phyloP scores from a whole-genome alignment of 2,329 filamentous ascomycete species.

The Penicillium sp. region DNA sequence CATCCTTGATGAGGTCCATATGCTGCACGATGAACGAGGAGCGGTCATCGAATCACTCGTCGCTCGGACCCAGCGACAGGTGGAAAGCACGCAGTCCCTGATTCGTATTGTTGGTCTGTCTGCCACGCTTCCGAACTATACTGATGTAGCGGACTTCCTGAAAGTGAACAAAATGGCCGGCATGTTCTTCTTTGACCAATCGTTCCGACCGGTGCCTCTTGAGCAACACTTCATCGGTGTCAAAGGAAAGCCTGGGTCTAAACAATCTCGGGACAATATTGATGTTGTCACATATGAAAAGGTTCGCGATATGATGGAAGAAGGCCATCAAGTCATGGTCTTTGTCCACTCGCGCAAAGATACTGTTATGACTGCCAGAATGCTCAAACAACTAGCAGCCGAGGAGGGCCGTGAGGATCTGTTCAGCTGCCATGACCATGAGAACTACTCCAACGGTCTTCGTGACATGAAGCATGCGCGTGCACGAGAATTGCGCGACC shows the following conservation, averaged over 20 bases:
- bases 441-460: conserved; percentile 72
- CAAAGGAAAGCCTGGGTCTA: conserved; percentile 77
- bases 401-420: conserved; percentile 76
- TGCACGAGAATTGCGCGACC: conserved; percentile 80
- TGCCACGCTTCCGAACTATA: conserved; percentile 91
- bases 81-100: conserved; percentile 94
- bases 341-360: conserved; percentile 97
- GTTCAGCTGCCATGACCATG: conserved; percentile 75
- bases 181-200: conserved; percentile 93
- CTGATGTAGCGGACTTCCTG: conserved; percentile 94
- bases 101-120: conserved; percentile 95
- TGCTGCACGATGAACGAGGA: conserved; percentile 97
- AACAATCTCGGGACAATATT: conserved; percentile 80
- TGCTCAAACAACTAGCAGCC: conserved; percentile 77
- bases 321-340: conserved; percentile 97
- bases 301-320: conserved; percentile 84
- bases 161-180: conserved; percentile 92
- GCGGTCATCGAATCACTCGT: conserved; percentile 95
- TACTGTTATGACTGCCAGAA: conserved; percentile 81
- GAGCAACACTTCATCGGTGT: conserved; percentile 98
- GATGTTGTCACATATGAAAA: conserved; percentile 89
- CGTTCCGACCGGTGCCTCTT: conserved; percentile 90
- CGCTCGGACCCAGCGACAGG: conserved; percentile 88
- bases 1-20: conserved; percentile 98
- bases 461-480: conserved; percentile 82